Percentiles rank a stretch among this genome's conserved stretches.
Evolutionary conservation across 495 filamentous ascomycete species (phyloP).

Genomic region (Sabuloglossum arenarium): DNA sequence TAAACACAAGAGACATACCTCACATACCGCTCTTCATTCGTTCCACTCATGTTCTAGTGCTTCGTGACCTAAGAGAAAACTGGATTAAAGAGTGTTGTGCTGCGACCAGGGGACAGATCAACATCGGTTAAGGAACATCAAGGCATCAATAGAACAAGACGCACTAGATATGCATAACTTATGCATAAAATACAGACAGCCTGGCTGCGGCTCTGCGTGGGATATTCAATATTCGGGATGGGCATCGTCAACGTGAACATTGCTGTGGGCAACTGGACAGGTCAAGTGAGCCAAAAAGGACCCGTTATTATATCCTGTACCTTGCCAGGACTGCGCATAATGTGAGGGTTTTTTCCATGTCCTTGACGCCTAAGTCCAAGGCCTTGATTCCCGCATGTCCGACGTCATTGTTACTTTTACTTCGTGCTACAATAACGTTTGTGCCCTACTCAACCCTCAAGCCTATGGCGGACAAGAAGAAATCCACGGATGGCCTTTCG

Average conservation of each 20-base stretch:
- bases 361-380: not conserved
- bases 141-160: too few relatives aligned
- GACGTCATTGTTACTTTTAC: not conserved
- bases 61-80: not conserved
- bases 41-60: not conserved
- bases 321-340: not conserved
- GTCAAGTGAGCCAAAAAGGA: not conserved
- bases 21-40: not conserved
- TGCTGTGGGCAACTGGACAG: not conserved
- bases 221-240: not conserved
- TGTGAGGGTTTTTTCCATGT: not conserved
- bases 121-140: not conserved
- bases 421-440: not conserved
- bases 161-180: too few relatives aligned
- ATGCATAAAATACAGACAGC: not conserved
- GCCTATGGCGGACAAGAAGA: slow-evolving; percentile 18
- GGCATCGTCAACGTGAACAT: not conserved
- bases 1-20: not conserved
- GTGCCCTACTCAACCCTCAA: not conserved
- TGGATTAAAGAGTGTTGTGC: not conserved
- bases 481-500: slow-evolving; percentile 14
- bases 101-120: not conserved
- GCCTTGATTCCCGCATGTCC: not conserved
- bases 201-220: not conserved
- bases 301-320: too few relatives aligned